Evolutionary conservation across 2,329 filamentous ascomycete genomes (phyloP).

Genomic region (Capronia coronata): DNA sequence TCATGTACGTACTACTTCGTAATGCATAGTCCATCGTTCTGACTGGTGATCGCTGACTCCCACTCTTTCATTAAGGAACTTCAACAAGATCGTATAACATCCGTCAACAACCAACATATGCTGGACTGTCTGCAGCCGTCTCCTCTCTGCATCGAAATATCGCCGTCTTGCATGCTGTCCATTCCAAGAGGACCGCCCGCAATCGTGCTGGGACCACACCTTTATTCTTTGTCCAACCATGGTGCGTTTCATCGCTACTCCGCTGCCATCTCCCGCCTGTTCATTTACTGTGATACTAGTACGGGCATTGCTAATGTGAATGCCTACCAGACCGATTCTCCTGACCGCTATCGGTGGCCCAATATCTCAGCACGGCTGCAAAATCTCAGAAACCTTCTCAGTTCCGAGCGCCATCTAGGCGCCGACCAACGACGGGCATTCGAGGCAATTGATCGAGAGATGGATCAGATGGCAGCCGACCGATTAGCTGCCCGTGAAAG

Average conservation of each 20-base stretch:
- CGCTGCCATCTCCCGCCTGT: conserved; percentile 24
- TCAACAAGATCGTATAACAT: neutral
- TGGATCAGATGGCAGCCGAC: conserved; percentile 31
- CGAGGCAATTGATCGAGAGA: conserved; percentile 38
- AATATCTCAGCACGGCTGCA: conserved; percentile 31
- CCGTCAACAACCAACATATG: neutral
- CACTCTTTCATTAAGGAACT: conserved; percentile 1
- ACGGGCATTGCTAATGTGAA: no score
- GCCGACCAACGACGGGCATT: conserved; percentile 34
- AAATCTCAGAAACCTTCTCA: conserved; percentile 37
- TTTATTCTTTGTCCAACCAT: conserved; percentile 17
- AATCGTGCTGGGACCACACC: neutral
- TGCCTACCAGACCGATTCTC: conserved; percentile 33
- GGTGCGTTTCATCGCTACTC: conserved; percentile 24
- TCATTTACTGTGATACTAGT: conserved; percentile 5
- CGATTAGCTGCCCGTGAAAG: conserved; percentile 22
- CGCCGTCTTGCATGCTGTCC: conserved; percentile 2
- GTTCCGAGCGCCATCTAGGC: conserved; percentile 33
- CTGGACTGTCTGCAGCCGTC: neutral
- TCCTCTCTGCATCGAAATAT: neutral
- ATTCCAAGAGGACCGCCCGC: neutral
- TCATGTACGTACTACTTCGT: no score
- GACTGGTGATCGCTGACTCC: conserved; percentile 16
- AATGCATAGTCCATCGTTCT: neutral
- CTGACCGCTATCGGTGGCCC: conserved; percentile 21